Conservation (phyloP, 768 basidiomycete genomes). For the Tylopilus sp. region DNA sequence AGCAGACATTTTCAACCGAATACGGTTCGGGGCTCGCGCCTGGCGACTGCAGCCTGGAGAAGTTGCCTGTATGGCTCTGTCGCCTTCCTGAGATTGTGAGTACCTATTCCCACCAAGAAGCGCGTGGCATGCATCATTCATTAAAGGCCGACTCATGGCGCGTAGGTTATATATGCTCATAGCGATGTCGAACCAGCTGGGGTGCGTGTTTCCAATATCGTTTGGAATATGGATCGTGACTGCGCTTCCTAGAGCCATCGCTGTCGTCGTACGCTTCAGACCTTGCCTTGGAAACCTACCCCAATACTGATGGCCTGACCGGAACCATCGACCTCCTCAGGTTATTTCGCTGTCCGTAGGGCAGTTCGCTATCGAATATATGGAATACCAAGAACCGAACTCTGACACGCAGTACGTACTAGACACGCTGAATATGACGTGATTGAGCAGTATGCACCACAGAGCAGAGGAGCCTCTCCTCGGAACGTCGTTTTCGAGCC, state of each 20-base stretch:
- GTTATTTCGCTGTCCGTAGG: conserved; percentile 52
- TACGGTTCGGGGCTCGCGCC: conserved; percentile 38
- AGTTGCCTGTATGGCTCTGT: conserved; percentile 52
- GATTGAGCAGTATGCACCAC: not conserved
- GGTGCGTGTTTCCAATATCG: conserved; percentile 41
- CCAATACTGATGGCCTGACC: not conserved
- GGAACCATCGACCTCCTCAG: conserved; percentile 29
- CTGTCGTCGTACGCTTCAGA: conserved; percentile 18
- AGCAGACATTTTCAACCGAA: conserved; percentile 49
- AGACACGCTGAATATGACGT: not conserved
- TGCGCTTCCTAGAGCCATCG: conserved; percentile 19
- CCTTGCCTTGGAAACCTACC: not conserved
- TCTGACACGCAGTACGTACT: conserved; percentile 20
- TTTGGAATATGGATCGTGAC: conserved; percentile 8
- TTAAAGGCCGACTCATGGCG: not conserved
- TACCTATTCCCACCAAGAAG: not conserved
- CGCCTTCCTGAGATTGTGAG: conserved; percentile 63
- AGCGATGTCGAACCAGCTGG: conserved; percentile 67
- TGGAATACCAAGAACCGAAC: conserved; percentile 19
- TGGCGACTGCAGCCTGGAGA: conserved; percentile 50
- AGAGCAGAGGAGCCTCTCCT: conserved; percentile 28
- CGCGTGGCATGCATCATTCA: not conserved
- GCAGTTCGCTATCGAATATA: conserved; percentile 52
- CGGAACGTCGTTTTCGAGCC: conserved; percentile 3
- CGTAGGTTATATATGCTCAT: conserved; percentile 68